These are phyloP conservation scores for Irpex sp. DNA, from an alignment of 1,284 basidiomycete genomes.

Conservation along the genomic window DNA sequence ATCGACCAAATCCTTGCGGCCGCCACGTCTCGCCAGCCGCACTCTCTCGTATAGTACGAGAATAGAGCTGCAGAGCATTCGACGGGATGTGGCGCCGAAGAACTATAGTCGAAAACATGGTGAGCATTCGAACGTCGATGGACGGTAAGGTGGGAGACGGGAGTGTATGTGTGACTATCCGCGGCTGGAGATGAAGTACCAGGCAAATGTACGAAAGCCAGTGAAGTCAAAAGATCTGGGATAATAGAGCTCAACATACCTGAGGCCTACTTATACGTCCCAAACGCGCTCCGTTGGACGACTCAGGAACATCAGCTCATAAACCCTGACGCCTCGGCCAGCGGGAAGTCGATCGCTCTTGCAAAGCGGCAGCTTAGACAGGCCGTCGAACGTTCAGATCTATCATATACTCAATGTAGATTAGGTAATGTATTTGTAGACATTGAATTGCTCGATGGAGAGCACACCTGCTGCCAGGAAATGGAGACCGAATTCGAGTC, in stretches of 20 bases:
- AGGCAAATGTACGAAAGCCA: no score
- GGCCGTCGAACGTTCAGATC: background rate
- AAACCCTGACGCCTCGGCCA: background rate
- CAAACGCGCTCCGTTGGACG: no score
- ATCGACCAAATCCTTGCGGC: constrained; percentile 13
- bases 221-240: no score
- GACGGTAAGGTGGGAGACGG: background rate
- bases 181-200: no score
- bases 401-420: background rate
- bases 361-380: background rate
- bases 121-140: background rate
- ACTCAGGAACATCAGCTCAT: no score
- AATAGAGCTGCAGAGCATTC: constrained; percentile 1
- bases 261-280: no score
- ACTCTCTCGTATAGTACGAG: background rate
- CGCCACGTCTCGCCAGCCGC: constrained; percentile 9
- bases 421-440: background rate
- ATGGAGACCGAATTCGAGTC: background rate
- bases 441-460: background rate
- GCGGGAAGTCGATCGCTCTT: background rate
- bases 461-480: background rate
- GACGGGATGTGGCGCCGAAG: constrained; percentile 3
- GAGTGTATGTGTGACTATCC: background rate
- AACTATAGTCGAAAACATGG: background rate
- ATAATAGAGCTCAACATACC: no score